phyloP scores from a whole-genome alignment of 768 basidiomycete genomes.

The Hortiboletus flavorubellus region DNA sequence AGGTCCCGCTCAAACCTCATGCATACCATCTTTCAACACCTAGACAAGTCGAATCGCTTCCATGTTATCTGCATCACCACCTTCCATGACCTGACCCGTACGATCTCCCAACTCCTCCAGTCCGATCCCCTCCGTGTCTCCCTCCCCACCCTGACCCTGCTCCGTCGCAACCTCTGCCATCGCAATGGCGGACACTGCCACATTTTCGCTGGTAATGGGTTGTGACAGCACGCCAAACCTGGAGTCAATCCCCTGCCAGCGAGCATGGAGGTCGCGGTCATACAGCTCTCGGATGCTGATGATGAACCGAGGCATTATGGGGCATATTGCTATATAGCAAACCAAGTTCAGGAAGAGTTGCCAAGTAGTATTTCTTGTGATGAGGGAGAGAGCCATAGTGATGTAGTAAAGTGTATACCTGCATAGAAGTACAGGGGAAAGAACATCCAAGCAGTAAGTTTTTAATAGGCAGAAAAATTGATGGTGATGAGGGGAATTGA shows the following conservation, averaged over 20 bases:
- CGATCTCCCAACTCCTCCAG: too few species aligned
- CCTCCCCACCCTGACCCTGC: background rate
- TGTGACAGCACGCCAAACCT: constrained; percentile 2
- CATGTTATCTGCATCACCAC: too few species aligned
- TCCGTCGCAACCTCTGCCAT: background rate
- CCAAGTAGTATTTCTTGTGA: too few species aligned
- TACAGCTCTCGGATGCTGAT: constrained; percentile 5
- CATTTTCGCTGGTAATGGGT: background rate
- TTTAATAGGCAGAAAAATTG: background rate
- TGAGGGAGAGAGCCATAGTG: background rate
- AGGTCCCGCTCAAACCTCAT: background rate
- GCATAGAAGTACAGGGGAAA: background rate
- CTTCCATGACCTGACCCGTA: too few species aligned
- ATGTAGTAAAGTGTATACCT: background rate
- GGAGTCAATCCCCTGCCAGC: background rate
- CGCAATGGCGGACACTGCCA: background rate
- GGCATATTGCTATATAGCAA: too few species aligned
- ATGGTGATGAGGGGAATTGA: background rate
- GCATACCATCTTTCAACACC: background rate
- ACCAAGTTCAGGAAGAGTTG: background rate
- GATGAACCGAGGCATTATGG: constrained; percentile 3
- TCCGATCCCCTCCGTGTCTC: too few species aligned
- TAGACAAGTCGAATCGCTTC: background rate
- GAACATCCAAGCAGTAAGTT: background rate
- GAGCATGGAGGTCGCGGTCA: background rate